Evolutionary conservation across 1,139 yeast species (phyloP).

Genomic region (Hansenula lynferdii): DNA sequence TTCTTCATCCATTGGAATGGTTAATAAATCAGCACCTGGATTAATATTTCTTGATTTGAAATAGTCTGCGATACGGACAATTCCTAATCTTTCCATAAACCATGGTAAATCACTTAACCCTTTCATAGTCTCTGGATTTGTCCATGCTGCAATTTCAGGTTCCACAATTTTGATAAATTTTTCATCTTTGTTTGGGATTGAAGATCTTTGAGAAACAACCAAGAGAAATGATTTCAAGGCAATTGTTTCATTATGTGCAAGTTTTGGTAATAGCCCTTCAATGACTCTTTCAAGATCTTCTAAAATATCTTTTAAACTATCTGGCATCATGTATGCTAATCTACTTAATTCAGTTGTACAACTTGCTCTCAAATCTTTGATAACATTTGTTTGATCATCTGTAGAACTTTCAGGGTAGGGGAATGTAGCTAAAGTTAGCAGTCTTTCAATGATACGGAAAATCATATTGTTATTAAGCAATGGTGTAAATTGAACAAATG

Average conservation of each 20-base stretch:
- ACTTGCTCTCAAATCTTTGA: slow-evolving; percentile 83
- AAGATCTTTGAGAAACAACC: slow-evolving; percentile 86
- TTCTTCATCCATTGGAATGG: slow-evolving; percentile 86
- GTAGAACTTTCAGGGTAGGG: slow-evolving; percentile 59
- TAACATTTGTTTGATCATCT: slow-evolving; percentile 74
- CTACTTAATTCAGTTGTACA: slow-evolving; percentile 95
- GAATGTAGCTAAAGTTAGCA: slow-evolving; percentile 82
- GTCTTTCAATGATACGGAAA: slow-evolving; percentile 82
- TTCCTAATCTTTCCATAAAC: slow-evolving; percentile 97
- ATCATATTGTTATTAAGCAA: slow-evolving; percentile 74
- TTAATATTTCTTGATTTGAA: slow-evolving; percentile 79
- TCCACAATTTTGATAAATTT: slow-evolving; percentile 85
- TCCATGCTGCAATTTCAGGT: slow-evolving; percentile 91
- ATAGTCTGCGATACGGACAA: slow-evolving; percentile 88
- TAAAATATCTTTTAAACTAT: slow-evolving; percentile 73
- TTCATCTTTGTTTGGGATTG: slow-evolving; percentile 62
- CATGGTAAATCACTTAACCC: slow-evolving; percentile 88
- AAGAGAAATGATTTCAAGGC: slow-evolving; percentile 88
- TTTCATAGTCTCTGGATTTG: slow-evolving; percentile 83
- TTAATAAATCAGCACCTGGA: slow-evolving; percentile 67
- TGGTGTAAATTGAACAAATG: slow-evolving; percentile 96
- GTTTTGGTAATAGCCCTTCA: slow-evolving; percentile 64
- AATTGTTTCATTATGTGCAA: slow-evolving; percentile 87
- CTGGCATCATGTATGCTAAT: slow-evolving; percentile 92
- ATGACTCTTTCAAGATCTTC: slow-evolving; percentile 80